A percentile compares a stretch with the other conserved stretches of the same genome.
phyloP scores from a whole-genome alignment of 306 rosid genomes.

The Cicer judaicum region DNA sequence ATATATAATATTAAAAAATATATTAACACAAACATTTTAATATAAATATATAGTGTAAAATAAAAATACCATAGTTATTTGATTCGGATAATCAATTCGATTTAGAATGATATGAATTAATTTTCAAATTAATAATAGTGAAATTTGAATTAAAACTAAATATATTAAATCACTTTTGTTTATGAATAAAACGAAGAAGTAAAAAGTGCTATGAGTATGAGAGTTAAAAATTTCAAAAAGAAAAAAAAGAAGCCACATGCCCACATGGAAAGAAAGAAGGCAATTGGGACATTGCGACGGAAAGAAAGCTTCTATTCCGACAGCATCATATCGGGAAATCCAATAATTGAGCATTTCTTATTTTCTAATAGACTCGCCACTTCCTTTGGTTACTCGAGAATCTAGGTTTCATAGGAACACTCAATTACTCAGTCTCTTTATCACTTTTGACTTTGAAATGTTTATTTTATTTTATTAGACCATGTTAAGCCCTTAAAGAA shows the following conservation, averaged over 20 bases:
- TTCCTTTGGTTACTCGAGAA: background rate
- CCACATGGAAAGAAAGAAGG: constrained; percentile 28
- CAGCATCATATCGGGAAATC: constrained; percentile 54
- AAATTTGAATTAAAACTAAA: too few species aligned
- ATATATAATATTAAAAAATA: too few species aligned
- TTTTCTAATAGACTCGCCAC: too few species aligned
- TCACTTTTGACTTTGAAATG: constrained; percentile 61
- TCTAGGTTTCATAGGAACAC: background rate
- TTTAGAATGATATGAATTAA: too few species aligned
- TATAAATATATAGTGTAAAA: too few species aligned
- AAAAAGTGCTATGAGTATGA: background rate
- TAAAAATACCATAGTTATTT: too few species aligned
- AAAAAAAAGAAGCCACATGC: background rate
- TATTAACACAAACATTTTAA: too few species aligned
- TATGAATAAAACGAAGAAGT: too few species aligned
- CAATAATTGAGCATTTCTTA: constrained; percentile 35
- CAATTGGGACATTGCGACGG: background rate
- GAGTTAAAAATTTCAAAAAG: background rate
- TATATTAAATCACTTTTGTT: too few species aligned
- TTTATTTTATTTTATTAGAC: constrained; percentile 16
- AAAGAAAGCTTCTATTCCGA: constrained; percentile 62
- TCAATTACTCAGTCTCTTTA: background rate
- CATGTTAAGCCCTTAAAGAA: background rate
- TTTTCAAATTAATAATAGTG: too few species aligned
- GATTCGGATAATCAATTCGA: too few species aligned